Evolutionary conservation across 2,329 filamentous ascomycete genomes (phyloP), one percentile per base, ranked within the genome.

Genomic region (Colletotrichum orbiculare): DNA sequence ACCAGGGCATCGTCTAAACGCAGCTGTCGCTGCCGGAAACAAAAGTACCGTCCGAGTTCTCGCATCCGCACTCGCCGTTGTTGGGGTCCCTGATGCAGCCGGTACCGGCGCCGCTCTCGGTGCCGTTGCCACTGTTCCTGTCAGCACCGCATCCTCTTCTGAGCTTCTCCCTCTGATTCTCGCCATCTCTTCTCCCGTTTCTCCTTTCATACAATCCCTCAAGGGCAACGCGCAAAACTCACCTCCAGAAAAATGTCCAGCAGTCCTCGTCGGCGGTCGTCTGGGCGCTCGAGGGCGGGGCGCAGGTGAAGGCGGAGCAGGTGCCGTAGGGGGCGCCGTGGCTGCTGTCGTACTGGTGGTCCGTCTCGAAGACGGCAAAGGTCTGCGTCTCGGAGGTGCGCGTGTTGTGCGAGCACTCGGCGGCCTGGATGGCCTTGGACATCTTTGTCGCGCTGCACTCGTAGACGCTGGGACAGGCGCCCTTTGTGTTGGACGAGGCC

Each of bases 191-290:
- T 64, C 35, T 62, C 41, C 38, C n/a, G 2, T 39, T 1, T 6
- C 38, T 53, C n/a, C 25, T 11, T 1, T n/a, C 25, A 12, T 2
- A 13, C 3, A 1, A 6, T 41, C 12, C 25, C 25, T 17, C 25
- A 25, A 25, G 11, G 9, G 34, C 4, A 25, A 25, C 9, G 15
- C 9, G 15, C 6, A n/a, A n/a, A 17, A 60, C 62, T 65, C 46
- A 65, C 62, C 62, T 62, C 62, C 62, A 65, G 62, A 65, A 65
- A 47, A 65, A 65, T 2, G 62, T 65, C 62, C 62, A 65, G 58
- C 62, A 65, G 46, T 65, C 62, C 25, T 13, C 58, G 13, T 65
- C 62, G 4, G 41, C 37, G 2, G 60, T 52, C 62, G 62, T 65
- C 58, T 65, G 55, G 17, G 12, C 25, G 25, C 12, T 15, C 7